Percentiles rank a stretch among this genome's conserved stretches.
Conservation (phyloP, 345 rosid genomes). For the Carallia brachiata region DNA sequence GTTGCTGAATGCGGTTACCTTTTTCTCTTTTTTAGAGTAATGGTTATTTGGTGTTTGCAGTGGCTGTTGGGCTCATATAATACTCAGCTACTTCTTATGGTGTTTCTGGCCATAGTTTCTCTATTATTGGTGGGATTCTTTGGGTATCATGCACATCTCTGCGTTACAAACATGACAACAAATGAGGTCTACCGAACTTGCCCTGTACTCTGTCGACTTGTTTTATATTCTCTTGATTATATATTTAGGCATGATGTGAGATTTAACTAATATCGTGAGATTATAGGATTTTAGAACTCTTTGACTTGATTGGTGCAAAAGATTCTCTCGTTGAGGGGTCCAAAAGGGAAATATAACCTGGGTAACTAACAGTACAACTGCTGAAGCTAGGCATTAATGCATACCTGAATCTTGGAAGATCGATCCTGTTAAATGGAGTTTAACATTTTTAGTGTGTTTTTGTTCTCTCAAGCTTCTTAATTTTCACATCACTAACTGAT, state of each 20-base stretch:
- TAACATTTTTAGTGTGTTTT: too few relatives aligned
- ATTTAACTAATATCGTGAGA: too few relatives aligned
- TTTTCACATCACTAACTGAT: too few relatives aligned
- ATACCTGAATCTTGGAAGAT: too few relatives aligned
- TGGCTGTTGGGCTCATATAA: conserved; percentile 85
- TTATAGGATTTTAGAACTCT: not conserved
- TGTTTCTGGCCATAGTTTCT: conserved; percentile 77
- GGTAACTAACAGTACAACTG: too few relatives aligned
- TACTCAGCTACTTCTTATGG: conserved; percentile 78
- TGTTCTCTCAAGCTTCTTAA: too few relatives aligned
- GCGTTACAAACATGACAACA: conserved; percentile 82
- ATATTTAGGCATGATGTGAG: not conserved
- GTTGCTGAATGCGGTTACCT: not conserved
- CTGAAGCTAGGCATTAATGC: too few relatives aligned
- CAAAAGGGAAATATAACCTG: too few relatives aligned
- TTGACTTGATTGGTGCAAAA: not conserved
- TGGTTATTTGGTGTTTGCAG: conserved; percentile 41
- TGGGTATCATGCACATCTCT: conserved; percentile 71
- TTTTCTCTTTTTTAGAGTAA: conserved; percentile 8
- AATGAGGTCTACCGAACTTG: conserved; percentile 53
- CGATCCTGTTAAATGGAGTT: too few relatives aligned
- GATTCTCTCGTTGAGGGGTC: not conserved
- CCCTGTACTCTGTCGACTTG: not conserved
- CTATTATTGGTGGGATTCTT: conserved; percentile 85
- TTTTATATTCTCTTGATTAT: not conserved